Evolutionary conservation across 495 filamentous ascomycete genomes (phyloP).

Genomic region (Polyplosphaeria fusca): DNA sequence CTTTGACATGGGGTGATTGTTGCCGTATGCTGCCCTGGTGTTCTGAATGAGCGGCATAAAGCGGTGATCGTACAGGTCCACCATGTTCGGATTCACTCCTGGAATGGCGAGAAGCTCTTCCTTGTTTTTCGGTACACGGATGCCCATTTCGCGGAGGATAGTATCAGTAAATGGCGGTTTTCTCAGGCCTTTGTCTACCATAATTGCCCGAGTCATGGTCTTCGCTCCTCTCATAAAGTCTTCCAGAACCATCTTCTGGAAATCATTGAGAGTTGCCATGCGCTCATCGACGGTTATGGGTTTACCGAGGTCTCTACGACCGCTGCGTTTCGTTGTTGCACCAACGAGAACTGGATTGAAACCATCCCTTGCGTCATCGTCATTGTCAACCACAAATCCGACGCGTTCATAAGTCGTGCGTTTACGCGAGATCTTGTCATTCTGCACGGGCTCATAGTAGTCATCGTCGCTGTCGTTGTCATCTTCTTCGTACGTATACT

Average conservation of each 20-base stretch:
- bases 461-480: constrained; percentile 39
- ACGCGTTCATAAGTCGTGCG: constrained; percentile 2
- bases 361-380: constrained; percentile 48
- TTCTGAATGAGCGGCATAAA: constrained; percentile 64
- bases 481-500: constrained; percentile 36
- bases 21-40: constrained; percentile 55
- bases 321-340: constrained; percentile 35
- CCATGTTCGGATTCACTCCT: constrained; percentile 67
- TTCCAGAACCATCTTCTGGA: constrained; percentile 63
- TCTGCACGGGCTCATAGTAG: constrained; percentile 19
- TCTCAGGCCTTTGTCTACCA: constrained; percentile 59
- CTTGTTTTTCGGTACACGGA: constrained; percentile 62
- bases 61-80: constrained; percentile 61
- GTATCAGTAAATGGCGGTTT: constrained; percentile 72
- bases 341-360: constrained; percentile 59
- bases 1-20: constrained; percentile 35
- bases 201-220: constrained; percentile 60
- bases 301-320: constrained; percentile 51
- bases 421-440: not conserved
- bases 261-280: constrained; percentile 56
- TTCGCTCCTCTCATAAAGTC: constrained; percentile 65
- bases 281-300: constrained; percentile 71
- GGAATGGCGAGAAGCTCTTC: constrained; percentile 64
- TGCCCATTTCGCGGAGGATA: constrained; percentile 78
- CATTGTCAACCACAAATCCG: constrained; percentile 36